These are phyloP conservation scores for Cardamine chenopodiifolia DNA, from an alignment of 345 rosid species.

Conservation along the genomic window DNA sequence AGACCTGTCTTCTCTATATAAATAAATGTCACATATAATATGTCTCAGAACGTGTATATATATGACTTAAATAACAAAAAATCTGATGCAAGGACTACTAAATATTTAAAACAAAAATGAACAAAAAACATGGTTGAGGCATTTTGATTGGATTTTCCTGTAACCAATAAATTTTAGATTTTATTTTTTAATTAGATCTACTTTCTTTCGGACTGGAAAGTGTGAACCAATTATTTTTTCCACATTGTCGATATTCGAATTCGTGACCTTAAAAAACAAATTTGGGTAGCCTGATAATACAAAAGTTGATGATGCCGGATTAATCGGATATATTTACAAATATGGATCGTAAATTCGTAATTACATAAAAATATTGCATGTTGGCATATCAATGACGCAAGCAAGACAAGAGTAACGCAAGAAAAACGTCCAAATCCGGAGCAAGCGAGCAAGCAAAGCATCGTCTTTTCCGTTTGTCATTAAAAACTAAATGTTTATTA, in stretches of 20 bases:
- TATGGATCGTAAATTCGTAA: background rate
- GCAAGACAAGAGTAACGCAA: conserved; percentile 12
- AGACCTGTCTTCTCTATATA: conserved; percentile 22
- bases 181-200: too few species aligned
- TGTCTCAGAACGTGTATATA: background rate
- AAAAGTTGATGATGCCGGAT: background rate
- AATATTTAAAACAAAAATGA: background rate
- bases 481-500: background rate
- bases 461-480: conserved; percentile 33
- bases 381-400: conserved; percentile 6
- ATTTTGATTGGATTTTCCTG: background rate
- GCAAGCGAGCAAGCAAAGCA: conserved; percentile 4
- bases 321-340: background rate
- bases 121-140: background rate
- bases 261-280: background rate
- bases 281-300: background rate
- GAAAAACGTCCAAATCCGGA: conserved; percentile 17
- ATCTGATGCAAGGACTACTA: background rate
- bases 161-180: background rate
- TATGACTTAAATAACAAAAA: background rate
- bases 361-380: background rate
- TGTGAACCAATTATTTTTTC: background rate
- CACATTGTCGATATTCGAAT: background rate
- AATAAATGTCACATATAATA: conserved; percentile 7
- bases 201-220: too few species aligned